Percentiles rank a stretch among this genome's conserved stretches.
These are phyloP conservation scores for Cladosporium sp. DNA, from an alignment of 2,329 filamentous ascomycete species.

Conservation along the genomic window DNA sequence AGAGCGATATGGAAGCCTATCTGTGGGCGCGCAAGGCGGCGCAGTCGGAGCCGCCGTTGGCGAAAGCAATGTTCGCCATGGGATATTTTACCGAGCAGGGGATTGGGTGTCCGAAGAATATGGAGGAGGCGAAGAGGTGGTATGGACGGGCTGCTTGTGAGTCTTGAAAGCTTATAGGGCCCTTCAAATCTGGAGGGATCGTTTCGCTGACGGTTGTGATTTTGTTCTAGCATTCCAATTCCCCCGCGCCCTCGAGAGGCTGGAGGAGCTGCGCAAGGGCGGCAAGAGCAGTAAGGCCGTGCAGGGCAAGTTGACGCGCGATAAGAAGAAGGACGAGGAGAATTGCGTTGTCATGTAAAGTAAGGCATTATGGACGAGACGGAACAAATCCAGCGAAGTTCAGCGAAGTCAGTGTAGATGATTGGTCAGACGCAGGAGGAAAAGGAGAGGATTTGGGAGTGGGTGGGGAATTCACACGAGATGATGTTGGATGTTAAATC, in stretches of 20 bases:
- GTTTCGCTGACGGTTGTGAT: constrained; percentile 14
- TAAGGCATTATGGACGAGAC: too few relatives aligned
- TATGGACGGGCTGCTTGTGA: constrained; percentile 95
- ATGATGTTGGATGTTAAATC: too few relatives aligned
- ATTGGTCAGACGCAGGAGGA: too few relatives aligned
- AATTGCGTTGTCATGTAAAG: constrained; percentile 78
- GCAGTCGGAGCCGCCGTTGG: constrained; percentile 65
- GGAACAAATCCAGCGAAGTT: too few relatives aligned
- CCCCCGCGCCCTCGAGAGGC: constrained; percentile 83
- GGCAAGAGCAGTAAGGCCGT: constrained; percentile 48
- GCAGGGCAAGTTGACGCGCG: constrained; percentile 73
- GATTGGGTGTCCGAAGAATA: constrained; percentile 77
- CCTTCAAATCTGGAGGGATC: too few relatives aligned
- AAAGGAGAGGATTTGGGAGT: too few relatives aligned
- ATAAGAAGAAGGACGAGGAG: constrained; percentile 80
- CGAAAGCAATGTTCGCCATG: constrained; percentile 97
- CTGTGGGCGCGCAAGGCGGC: constrained; percentile 96
- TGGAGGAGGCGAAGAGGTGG: constrained; percentile 97
- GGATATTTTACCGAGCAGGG: constrained; percentile 96
- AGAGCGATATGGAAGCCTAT: constrained; percentile 94
- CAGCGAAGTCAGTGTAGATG: too few relatives aligned
- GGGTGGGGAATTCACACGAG: too few relatives aligned
- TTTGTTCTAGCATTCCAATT: constrained; percentile 74
- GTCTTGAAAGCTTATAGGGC: constrained; percentile 45
- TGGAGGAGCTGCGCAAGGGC: constrained; percentile 87